Evolutionary conservation across 2,329 filamentous ascomycete species (phyloP), one percentile per base, ranked within the genome.

Genomic region (Clonostachys rhizophaga): DNA sequence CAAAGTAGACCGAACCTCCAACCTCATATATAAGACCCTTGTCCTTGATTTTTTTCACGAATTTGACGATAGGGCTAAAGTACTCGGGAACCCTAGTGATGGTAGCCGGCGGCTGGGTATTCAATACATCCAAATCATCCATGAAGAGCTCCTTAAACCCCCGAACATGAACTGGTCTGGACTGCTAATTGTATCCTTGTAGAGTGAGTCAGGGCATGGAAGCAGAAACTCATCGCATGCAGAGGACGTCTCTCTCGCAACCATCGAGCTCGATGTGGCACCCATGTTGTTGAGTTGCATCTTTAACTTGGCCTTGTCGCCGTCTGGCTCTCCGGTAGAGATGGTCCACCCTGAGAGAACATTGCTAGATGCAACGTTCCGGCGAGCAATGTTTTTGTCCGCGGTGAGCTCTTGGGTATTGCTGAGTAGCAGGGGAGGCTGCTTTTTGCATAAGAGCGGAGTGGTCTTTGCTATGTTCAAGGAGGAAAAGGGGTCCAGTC

Each of bases 11-110:
- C 0, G 89, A 95, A 1, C 91, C 91, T 55, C 94, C 87, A 1
- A 76, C 70, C 58, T 82, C 77, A 55, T 97, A 97, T 2, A 86
- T 92, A 56, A 91, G 96, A 1, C 88, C 87, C 61, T 96, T 95
- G 45, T 86, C 72, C 18, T 95, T 82, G 48, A 96, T 89, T 53
- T 79, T 83, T 58, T 92, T 6, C 80, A 1, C 89, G 52, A 95
- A 96, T 10, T 79, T 72, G 42, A 88, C 89, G 59, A 97, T 96
- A 59, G 95, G 84, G 1, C 85, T 84, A 5, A 92, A 87, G 56
- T 94, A 96, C 58, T 96, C 90, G 1, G 91, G 96, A n/a, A 96
- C 92, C 48, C 91, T 76, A 1, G 91, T 96, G 24, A 96, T 72
- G 34, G 87, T 79, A 58, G 95, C 87, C 1, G 92, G 91, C 18